Base-by-base conservation (phyloP, 2,329 filamentous ascomycete genomes). In the Epichloe uncinata region DNA sequence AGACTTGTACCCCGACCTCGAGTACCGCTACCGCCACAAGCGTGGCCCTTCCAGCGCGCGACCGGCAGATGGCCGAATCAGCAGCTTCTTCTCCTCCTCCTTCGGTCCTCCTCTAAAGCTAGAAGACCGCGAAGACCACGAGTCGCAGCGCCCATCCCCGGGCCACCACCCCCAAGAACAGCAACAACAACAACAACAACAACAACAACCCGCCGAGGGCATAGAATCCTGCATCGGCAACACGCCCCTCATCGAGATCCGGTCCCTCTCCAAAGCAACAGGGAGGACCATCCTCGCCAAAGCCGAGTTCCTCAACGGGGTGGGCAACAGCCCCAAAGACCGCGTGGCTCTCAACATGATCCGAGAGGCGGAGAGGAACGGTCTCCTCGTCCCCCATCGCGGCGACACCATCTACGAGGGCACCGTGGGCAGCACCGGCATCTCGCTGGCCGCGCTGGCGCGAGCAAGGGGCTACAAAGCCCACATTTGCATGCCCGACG, bases 321-420 rank as follows among this genome's bases (percentile, higher is more conserved):
- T 90, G 3, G 93, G 93, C 15, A 87, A 87, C 59, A 93, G 86
- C 58, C 90, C 93, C 40, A 98, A 98, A 67, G 93, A 98, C 67
- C 81, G 93, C 48, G 93, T 98, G 13, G 93, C 93, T 1, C 75
- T 97, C 37, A 85, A 79, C 67, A 94, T 97, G 74, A 95, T 98
- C 63, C 70, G 80, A 42, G 69, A 82, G 65, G 93, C 90, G 42
- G 93, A 98, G 72, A 75, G 79, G 53, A 70, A 77, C 45, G 89
- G 89, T 2, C 72, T 90, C 16, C 69, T 98, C 43, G 77, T 75
- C 0, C 91, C 93, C 0, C 74, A 85, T 57, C 82, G 85, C 20
- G 91, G 91, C 53, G 93, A 98, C 65, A 94, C 87, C 42, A 89
- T 98, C 60, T 98, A 97, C 67, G 93, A 98, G 71, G 93, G 93